Base-by-base conservation (phyloP, 352 stramenopile species). In the Globisporangium spiculum region DNA sequence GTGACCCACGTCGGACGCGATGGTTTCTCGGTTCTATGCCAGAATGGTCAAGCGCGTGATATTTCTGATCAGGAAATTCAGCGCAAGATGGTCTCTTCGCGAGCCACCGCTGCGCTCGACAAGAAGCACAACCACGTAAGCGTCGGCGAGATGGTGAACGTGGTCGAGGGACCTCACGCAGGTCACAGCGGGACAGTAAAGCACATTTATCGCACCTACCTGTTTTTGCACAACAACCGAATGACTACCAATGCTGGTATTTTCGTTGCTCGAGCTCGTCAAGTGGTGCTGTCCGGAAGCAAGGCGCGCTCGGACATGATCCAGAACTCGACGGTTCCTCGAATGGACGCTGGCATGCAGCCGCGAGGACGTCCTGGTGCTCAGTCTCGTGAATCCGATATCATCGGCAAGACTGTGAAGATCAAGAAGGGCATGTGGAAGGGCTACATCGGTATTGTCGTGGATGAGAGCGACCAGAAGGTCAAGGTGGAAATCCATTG, bases 401-500 rank as follows among this genome's bases (percentile, higher is more conserved):
- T 96, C 20, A 80, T 96, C 3, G 90, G 90, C 7, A 92, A 96
- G 72, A 97, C 90, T 4, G 90, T 97, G 24, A 96, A 96, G 77
- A 91, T 97, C 72, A 96, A 94, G 70, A 94, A 94, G 66, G 90
- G 90, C 1, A 88, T 91, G 53, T 96, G 90, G 88, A 97, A 97
- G 83, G 90, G 90, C 36, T 97, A 97, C 77, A 97, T 97, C 65
- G 90, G 90, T 70, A 97, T 97, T 65, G 86, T 97, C 46, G 88
- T 96, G 30, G 89, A 95, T 70, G 89, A 95, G 78, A 89, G 73
- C 61, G 90, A 97, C 30, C 83, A 90, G 65, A 97, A 95, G 73
- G 89, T 96, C 69, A 97, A 97, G 74, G 90, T 97, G 36, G 90
- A 97, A 71, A 94, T 97, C 54, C 90, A 97, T 67, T 96, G 82